Evolutionary conservation across 345 rosid genomes (phyloP).

Genomic region (Angophora floribunda): DNA sequence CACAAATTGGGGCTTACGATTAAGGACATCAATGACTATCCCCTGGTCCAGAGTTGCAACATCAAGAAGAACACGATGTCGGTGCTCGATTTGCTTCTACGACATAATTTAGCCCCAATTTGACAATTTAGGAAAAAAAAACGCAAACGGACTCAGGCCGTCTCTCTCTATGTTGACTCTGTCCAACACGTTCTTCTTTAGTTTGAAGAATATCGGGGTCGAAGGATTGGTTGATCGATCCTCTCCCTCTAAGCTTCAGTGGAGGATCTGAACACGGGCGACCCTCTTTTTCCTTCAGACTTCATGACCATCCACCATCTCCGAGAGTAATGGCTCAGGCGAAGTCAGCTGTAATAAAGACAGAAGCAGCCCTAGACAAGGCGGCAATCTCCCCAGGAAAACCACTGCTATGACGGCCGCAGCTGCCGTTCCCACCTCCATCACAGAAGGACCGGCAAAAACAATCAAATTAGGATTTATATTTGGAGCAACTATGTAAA

Average conservation of each 20-base stretch:
- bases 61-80: no score
- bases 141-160: no score
- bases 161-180: no score
- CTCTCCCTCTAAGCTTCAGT: neutral
- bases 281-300: neutral
- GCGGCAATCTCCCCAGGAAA: neutral
- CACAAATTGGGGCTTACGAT: no score
- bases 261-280: neutral
- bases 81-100: no score
- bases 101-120: no score
- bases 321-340: constrained; percentile 2
- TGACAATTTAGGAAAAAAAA: no score
- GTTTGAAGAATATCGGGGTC: neutral
- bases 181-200: neutral
- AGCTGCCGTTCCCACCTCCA: neutral
- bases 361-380: neutral
- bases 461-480: no score
- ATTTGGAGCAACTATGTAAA: no score
- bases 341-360: neutral
- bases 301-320: constrained; percentile 12
- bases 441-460: neutral
- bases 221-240: neutral
- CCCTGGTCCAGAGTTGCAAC: no score
- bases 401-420: neutral
- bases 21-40: no score